phyloP scores from a whole-genome alignment of 352 stramenopile species.

The Blastocystis hominis region DNA sequence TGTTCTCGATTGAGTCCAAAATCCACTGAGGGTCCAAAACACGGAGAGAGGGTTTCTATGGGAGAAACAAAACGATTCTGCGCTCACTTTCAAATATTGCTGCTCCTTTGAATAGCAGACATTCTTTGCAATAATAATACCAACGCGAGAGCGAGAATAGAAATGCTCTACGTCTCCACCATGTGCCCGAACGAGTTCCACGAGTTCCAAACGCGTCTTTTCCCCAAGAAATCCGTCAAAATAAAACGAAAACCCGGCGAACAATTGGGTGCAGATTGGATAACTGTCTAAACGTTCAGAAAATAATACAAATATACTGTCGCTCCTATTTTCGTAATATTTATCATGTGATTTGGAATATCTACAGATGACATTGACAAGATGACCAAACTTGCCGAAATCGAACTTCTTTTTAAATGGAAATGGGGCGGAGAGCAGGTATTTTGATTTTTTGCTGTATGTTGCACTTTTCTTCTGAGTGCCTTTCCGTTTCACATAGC shows the following conservation, averaged over 20 bases:
- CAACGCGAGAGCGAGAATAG: background rate
- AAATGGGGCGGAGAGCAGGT: background rate
- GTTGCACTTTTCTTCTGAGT: background rate
- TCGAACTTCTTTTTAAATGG: background rate
- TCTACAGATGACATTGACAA: background rate
- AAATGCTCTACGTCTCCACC: slow-evolving; percentile 31
- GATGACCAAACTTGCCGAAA: background rate
- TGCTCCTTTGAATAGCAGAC: slow-evolving; percentile 8
- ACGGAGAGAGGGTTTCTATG: background rate
- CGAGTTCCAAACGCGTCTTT: slow-evolving; percentile 13
- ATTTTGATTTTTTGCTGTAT: background rate
- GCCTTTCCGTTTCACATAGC: background rate
- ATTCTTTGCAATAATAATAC: slow-evolving; percentile 12
- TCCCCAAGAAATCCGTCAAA: slow-evolving; percentile 33
- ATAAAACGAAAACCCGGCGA: slow-evolving; percentile 30
- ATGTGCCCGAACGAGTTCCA: slow-evolving; percentile 24
- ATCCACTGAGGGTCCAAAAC: slow-evolving; percentile 24
- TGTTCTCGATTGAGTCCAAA: slow-evolving; percentile 22
- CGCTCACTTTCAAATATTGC: background rate
- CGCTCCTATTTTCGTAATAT: too few species aligned
- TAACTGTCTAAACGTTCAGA: slow-evolving; percentile 8
- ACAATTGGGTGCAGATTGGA: background rate
- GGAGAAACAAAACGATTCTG: background rate
- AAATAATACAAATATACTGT: too few species aligned
- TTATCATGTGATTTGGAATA: background rate